Conservation (phyloP, 2,329 filamentous ascomycete species). For the Orbilia quercus region DNA sequence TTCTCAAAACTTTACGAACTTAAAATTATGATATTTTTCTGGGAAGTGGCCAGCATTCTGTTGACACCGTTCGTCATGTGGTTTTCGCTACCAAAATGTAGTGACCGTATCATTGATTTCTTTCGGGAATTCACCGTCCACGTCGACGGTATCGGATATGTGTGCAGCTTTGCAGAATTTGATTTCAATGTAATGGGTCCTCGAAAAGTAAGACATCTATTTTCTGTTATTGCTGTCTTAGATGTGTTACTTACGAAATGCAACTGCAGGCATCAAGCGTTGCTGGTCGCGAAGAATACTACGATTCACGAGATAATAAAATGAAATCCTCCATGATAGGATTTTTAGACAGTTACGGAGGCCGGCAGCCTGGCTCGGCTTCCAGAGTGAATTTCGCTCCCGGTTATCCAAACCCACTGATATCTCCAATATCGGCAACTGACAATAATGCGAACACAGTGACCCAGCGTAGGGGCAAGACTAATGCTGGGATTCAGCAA, state of each 20-base stretch:
- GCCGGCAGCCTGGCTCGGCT: slow-evolving; percentile 21
- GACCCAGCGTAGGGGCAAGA: slow-evolving; percentile 32
- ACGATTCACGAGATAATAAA: slow-evolving; percentile 93
- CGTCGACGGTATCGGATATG: slow-evolving; percentile 93
- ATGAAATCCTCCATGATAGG: slow-evolving; percentile 98
- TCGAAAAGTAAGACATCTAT: slow-evolving; percentile 64
- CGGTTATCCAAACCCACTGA: slow-evolving; percentile 67
- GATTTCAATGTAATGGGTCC: slow-evolving; percentile 87
- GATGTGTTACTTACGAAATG: slow-evolving; percentile 58
- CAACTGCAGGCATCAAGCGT: slow-evolving; percentile 44
- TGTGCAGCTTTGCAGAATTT: slow-evolving; percentile 97
- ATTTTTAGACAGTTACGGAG: slow-evolving; percentile 85
- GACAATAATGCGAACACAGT: slow-evolving; percentile 62
- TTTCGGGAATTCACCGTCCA: slow-evolving; percentile 98
- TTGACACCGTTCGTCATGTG: slow-evolving; percentile 90
- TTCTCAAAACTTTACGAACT: slow-evolving; percentile 92
- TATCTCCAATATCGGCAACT: slow-evolving; percentile 73
- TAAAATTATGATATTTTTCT: slow-evolving; percentile 88
- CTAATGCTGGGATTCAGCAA: slow-evolving; percentile 50
- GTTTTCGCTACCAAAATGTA: slow-evolving; percentile 85
- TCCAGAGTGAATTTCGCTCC: slow-evolving; percentile 37
- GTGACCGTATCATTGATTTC: slow-evolving; percentile 94
- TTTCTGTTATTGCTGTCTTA: not conserved
- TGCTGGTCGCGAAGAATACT: slow-evolving; percentile 81
- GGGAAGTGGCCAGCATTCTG: slow-evolving; percentile 91